Percentiles rank a stretch among this genome's conserved stretches.
phyloP scores from a whole-genome alignment of 2,329 filamentous ascomycete genomes.

The Eutypa lata region DNA sequence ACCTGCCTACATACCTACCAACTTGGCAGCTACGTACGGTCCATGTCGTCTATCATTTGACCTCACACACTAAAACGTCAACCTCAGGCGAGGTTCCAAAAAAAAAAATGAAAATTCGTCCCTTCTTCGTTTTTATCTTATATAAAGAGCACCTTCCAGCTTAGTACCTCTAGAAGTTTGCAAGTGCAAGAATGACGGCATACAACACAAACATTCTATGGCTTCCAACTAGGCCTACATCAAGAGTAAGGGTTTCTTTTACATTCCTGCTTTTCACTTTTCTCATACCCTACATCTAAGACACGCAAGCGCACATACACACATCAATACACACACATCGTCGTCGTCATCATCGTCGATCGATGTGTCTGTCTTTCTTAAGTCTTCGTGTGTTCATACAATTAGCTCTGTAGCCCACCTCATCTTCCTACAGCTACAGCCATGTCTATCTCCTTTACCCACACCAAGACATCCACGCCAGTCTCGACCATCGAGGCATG shows the following conservation, averaged over 20 bases:
- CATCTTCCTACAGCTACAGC: slow-evolving; percentile 4
- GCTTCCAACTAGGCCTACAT: too few relatives aligned
- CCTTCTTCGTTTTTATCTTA: too few relatives aligned
- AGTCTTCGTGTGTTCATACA: not conserved
- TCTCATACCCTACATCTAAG: too few relatives aligned
- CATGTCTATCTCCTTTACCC: slow-evolving; percentile 25
- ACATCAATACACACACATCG: too few relatives aligned
- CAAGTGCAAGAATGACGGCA: not conserved
- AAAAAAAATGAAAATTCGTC: not conserved
- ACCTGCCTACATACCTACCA: not conserved
- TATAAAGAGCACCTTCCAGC: not conserved
- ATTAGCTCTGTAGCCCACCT: not conserved
- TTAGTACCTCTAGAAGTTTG: not conserved
- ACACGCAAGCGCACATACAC: too few relatives aligned
- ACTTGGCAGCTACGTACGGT: too few relatives aligned
- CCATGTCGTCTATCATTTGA: not conserved
- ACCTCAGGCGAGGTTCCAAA: not conserved
- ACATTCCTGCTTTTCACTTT: too few relatives aligned
- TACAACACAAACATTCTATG: not conserved
- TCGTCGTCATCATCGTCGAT: too few relatives aligned
- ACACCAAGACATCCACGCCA: slow-evolving; percentile 17
- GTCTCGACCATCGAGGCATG: slow-evolving; percentile 16
- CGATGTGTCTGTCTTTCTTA: too few relatives aligned
- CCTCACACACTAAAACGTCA: not conserved
- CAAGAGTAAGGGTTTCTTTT: not conserved